These are phyloP conservation scores for Lactifluus hygrophoroides DNA, from an alignment of 768 basidiomycete species.

Conservation along the genomic window DNA sequence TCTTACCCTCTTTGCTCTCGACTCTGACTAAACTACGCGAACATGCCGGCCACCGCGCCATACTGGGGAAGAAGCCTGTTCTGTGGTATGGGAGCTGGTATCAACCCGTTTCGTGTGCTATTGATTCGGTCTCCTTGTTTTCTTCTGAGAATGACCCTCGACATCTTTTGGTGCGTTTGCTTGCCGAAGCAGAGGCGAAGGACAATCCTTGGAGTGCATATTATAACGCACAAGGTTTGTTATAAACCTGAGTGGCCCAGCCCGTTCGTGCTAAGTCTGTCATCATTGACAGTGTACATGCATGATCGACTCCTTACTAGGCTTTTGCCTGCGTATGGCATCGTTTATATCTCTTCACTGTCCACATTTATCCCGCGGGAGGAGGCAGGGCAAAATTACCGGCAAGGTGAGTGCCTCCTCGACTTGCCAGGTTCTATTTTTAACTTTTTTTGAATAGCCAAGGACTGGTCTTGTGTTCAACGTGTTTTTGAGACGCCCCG, in stretches of 20 bases:
- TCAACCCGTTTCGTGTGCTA: constrained; percentile 8
- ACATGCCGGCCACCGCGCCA: not conserved
- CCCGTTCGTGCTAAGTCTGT: not conserved
- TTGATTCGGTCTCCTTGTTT: not conserved
- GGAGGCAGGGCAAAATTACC: not conserved
- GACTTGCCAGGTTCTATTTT: not conserved
- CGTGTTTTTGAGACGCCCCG: constrained; percentile 8
- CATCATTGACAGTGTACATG: constrained; percentile 11
- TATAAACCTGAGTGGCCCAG: not conserved
- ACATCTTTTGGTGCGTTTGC: constrained; percentile 1
- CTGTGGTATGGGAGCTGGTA: constrained; percentile 19
- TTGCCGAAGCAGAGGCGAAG: constrained; percentile 2
- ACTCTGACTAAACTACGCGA: constrained; percentile 4
- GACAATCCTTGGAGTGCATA: constrained; percentile 15
- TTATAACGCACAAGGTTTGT: constrained; percentile 19
- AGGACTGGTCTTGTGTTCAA: constrained; percentile 7
- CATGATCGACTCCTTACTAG: constrained; percentile 13
- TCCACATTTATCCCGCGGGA: not conserved
- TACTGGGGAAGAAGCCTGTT: constrained; percentile 11
- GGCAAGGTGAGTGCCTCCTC: not conserved
- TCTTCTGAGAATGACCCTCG: not conserved
- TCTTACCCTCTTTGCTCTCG: constrained; percentile 10
- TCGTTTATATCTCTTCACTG: constrained; percentile 6
- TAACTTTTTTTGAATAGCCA: not conserved
- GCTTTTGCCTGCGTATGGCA: constrained; percentile 8